Percentiles rank a stretch among this genome's conserved stretches.
These are phyloP conservation scores for Pythium aristosporum DNA, from an alignment of 352 stramenopile genomes.

Conservation along the genomic window DNA sequence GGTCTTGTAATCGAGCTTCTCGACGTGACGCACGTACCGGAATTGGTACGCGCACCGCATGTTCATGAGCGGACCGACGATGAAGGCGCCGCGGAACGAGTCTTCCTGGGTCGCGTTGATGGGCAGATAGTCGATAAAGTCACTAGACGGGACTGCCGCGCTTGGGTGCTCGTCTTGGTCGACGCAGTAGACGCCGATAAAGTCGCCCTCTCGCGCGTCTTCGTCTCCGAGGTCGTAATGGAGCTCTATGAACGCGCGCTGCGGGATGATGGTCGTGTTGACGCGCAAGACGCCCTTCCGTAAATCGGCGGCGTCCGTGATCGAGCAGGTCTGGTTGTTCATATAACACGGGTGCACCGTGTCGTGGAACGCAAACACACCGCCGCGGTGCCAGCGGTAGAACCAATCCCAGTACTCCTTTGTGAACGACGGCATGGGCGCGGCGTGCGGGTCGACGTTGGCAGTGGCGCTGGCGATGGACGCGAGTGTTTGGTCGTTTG, in stretches of 20 bases:
- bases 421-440: neutral
- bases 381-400: conserved; percentile 38
- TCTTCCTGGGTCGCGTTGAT: conserved; percentile 18
- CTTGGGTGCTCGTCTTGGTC: conserved; percentile 25
- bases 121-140: conserved; percentile 35
- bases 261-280: conserved; percentile 38
- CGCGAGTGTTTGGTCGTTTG: neutral
- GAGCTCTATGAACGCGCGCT: conserved; percentile 29
- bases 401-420: conserved; percentile 20
- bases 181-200: conserved; percentile 41
- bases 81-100: conserved; percentile 18
- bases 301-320: conserved; percentile 17
- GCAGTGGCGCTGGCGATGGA: neutral
- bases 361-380: conserved; percentile 37
- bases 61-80: conserved; percentile 46
- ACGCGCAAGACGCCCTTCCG: conserved; percentile 15
- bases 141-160: neutral
- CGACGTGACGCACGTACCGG: conserved; percentile 27
- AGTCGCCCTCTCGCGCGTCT: conserved; percentile 24
- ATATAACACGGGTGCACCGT: conserved; percentile 30
- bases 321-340: conserved; percentile 24
- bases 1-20: conserved; percentile 27
- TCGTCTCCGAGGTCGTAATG: conserved; percentile 17
- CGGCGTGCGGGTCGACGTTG: neutral
- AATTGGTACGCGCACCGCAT: conserved; percentile 53